phyloP scores from a whole-genome alignment of 2,329 filamentous ascomycete species.

The Chaetomiaceae sp. region DNA sequence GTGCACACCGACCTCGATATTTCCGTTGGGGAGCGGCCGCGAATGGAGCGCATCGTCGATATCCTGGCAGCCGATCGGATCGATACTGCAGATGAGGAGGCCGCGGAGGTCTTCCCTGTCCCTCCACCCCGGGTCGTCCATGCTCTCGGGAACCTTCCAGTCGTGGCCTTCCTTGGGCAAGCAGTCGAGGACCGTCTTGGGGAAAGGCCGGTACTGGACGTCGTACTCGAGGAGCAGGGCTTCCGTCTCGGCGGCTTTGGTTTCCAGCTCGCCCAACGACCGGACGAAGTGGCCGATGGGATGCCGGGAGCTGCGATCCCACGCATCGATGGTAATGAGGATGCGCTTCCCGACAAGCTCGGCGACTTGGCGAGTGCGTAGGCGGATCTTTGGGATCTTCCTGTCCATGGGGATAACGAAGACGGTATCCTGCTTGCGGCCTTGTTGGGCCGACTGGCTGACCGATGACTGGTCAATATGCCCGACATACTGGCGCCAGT shows the following conservation, averaged over 20 bases:
- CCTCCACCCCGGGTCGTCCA: conserved; percentile 80
- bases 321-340: conserved; percentile 87
- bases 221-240: conserved; percentile 92
- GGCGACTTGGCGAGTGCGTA: conserved; percentile 83
- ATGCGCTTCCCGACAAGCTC: conserved; percentile 89
- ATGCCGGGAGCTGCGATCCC: conserved; percentile 90
- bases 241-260: conserved; percentile 96
- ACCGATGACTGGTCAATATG: conserved; percentile 88
- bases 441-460: conserved; percentile 66
- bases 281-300: conserved; percentile 92
- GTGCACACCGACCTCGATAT: conserved; percentile 93
- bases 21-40: conserved; percentile 78
- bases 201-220: conserved; percentile 95
- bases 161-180: conserved; percentile 85
- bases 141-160: conserved; percentile 83
- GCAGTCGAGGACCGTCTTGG: conserved; percentile 91
- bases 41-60: conserved; percentile 97
- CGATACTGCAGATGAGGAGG: conserved; percentile 93
- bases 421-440: conserved; percentile 82
- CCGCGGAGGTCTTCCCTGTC: conserved; percentile 78
- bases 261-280: conserved; percentile 88
- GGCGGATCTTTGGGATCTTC: conserved; percentile 89
- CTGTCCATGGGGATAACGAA: conserved; percentile 99
- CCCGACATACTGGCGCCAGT: conserved; percentile 97
- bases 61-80: conserved; percentile 92